These are phyloP conservation scores for Lepidium sativum DNA, from an alignment of 345 rosid genomes.

Conservation along the genomic window DNA sequence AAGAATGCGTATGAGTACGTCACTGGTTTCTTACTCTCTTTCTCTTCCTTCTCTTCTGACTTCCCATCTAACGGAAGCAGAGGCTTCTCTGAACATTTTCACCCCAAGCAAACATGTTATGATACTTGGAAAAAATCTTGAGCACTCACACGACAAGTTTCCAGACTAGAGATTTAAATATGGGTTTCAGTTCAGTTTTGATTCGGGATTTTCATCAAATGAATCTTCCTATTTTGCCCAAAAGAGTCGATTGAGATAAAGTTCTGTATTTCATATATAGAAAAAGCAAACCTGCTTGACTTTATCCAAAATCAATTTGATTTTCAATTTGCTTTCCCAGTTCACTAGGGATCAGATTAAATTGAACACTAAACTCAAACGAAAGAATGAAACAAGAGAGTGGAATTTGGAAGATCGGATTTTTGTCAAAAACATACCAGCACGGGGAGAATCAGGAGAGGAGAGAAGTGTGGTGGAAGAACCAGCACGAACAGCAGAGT, in stretches of 20 bases:
- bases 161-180: no score
- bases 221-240: no score
- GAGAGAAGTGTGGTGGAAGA: slow-evolving; percentile 86
- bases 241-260: no score
- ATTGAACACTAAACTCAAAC: not conserved
- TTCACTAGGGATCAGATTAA: not conserved
- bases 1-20: slow-evolving; percentile 91
- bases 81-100: slow-evolving; percentile 54
- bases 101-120: not conserved
- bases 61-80: slow-evolving; percentile 79
- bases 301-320: not conserved
- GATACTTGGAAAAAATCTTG: not conserved
- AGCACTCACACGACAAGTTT: not conserved
- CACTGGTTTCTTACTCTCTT: slow-evolving; percentile 67
- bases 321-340: not conserved
- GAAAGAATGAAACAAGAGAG: not conserved
- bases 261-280: not conserved
- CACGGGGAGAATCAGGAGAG: slow-evolving; percentile 87
- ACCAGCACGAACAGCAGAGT: slow-evolving; percentile 98
- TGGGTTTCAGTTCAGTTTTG: not conserved
- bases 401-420: not conserved
- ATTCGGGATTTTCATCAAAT: not conserved
- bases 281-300: not conserved
- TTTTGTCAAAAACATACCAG: slow-evolving; percentile 39
- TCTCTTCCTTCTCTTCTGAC: slow-evolving; percentile 59